Base-by-base conservation (phyloP, 2,329 filamentous ascomycete genomes). In the Lecanoromycetidae sp. region DNA sequence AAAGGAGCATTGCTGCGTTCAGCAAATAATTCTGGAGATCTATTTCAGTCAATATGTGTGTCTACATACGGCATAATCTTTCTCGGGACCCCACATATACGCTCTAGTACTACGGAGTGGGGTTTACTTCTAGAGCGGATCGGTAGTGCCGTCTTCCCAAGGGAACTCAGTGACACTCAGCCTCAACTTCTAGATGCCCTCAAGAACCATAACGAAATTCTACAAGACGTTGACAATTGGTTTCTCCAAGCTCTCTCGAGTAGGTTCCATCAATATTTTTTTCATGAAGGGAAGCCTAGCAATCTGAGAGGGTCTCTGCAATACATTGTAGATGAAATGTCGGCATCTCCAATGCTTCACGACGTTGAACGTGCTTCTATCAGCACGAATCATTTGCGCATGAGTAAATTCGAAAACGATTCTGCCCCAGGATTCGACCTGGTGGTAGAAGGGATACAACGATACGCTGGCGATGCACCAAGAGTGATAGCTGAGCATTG, bases 341-440 rank as follows among this genome's bases (percentile, higher is more conserved):
- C 82, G 1, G 84, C 84, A 1, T 75, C 79, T 15, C 84, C 83
- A 0, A 75, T 77, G 45, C 66, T 84, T 12, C 78, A 80, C 4
- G 81, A 81, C 26, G 81, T 84, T 0, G 79, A 76, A 35, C 80
- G 82, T 54, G 84, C 81, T 61, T 80, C 81, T n/a, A 83, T 86
- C 49, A 80, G 84, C 54, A 79, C 79, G 5, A 77, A 75, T n/a
- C 81, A 85, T 58, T 77, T 76, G 1, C 69, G 71, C 35, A 84
- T 86, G 77, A 83, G 79, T 67, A 85, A 84, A 57, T 86, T 84
- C 50, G 71, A 77, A 19, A 74, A 72, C 52, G 69, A 71, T 40
- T 75, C 70, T 51, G 74, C 82, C 0, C 79, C 82, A 0, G 84
- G 84, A 0, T 88, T 80, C 57, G 68, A 71, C 41, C 64, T 68